These are phyloP conservation scores for Apostasia shenzhenica DNA, from an alignment of 106 monocot species.

Conservation along the genomic window DNA sequence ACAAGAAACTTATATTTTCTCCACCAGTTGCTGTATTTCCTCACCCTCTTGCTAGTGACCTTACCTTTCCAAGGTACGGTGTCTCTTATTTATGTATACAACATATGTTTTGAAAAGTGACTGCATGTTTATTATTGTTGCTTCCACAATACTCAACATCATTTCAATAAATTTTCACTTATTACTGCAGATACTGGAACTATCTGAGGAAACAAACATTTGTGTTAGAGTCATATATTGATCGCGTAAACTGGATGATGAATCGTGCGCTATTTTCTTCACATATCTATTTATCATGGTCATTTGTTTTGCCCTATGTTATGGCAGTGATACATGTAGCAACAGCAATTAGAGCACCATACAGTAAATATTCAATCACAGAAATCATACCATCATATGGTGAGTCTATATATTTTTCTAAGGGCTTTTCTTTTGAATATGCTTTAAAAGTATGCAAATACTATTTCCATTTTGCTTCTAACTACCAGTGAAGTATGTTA, in stretches of 20 bases:
- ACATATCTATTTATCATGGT: slow-evolving; percentile 93
- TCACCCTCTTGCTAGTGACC: slow-evolving; percentile 96
- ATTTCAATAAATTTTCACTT: not conserved
- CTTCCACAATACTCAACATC: not conserved
- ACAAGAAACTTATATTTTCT: slow-evolving; percentile 90
- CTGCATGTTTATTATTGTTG: not conserved
- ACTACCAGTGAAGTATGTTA: no score
- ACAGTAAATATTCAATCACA: slow-evolving; percentile 29
- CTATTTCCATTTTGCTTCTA: no score
- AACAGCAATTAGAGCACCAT: slow-evolving; percentile 60
- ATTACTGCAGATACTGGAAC: slow-evolving; percentile 86
- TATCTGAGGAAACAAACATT: slow-evolving; percentile 98
- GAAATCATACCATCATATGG: slow-evolving; percentile 54
- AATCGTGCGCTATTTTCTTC: slow-evolving; percentile 88
- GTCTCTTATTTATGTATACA: not conserved
- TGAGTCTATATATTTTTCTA: slow-evolving; percentile 15
- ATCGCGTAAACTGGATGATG: slow-evolving; percentile 90
- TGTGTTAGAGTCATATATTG: slow-evolving; percentile 94
- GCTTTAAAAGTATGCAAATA: no score
- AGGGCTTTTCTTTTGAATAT: slow-evolving; percentile 28
- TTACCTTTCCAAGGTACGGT: slow-evolving; percentile 78
- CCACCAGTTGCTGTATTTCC: slow-evolving; percentile 96
- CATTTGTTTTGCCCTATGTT: slow-evolving; percentile 74
- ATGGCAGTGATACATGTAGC: slow-evolving; percentile 75
- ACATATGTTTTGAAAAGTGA: no score